Base-by-base conservation (phyloP, 2,329 filamentous ascomycete genomes). In the Fusarium protoensiforme region DNA sequence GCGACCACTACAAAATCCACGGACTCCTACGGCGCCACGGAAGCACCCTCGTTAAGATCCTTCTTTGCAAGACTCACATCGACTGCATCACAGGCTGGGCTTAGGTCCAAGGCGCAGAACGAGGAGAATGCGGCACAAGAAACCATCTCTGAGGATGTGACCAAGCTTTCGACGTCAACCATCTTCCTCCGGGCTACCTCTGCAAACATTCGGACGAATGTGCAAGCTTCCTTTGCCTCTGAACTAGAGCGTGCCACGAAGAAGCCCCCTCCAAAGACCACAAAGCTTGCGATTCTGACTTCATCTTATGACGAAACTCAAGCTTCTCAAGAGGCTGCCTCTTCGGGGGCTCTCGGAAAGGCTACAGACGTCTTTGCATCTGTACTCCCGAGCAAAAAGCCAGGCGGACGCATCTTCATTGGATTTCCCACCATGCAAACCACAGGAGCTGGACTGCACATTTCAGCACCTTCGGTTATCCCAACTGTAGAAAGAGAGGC, bases 381-480 rank as follows among this genome's bases (percentile, higher is more conserved):
- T 2, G 95, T 99, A 1, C 84, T 98, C 7, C 96, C 96, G 3
- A 94, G 90, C 65, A 97, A 95, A 81, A 93, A 94, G 76, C 89
- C 89, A 0, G 90, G 90, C 10, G 96, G 96, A 8, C 92, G 94
- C 61, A 93, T 99, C 63, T 99, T 98, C 78, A 99, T 99, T 78
- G 96, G 96, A 0, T 99, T 99, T 79, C 96, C 96, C 4, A 99
- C 96, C 2, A 95, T 96, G 75, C 96, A 99, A 84, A 99, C 96
- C 0, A 99, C 97, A 0, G 96, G 96, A 63, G 91, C 96, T 31
- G 93, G 96, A 18, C 93, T 97, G 80, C 96, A 99, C 81, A 93
- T 99, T 33, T 98, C 96, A 14, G 96, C 96, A 0, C 96, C 95
- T 1, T 98, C 96, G 0, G 92, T 99, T 16, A 99, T 99, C 65